phyloP scores from a whole-genome alignment of 1,284 basidiomycete species.

The Apiotrichum veenhuisii region DNA sequence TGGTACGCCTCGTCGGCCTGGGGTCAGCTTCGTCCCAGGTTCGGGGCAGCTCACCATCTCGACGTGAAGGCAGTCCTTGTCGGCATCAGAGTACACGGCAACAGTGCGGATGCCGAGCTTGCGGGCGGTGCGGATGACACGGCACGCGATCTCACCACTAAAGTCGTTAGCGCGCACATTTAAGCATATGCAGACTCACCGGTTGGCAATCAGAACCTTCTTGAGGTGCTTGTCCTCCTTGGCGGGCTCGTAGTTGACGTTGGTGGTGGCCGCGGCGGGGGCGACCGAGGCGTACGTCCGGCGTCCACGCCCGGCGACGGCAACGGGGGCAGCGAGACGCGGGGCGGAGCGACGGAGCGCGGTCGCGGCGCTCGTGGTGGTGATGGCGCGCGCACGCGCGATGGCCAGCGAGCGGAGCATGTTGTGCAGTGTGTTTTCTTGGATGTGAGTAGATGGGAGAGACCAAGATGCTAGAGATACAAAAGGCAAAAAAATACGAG shows the following conservation, averaged over 20 bases:
- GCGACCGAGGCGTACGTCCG: slow-evolving; percentile 9
- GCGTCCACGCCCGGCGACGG: neutral
- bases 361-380: neutral
- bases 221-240: slow-evolving; percentile 28
- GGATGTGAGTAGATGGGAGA: slow-evolving; percentile 8
- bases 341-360: neutral
- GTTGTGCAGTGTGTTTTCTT: neutral
- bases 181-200: slow-evolving; percentile 48
- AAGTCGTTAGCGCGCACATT: neutral
- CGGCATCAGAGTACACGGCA: slow-evolving; percentile 86
- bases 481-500: too few species aligned
- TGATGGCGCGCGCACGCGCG: slow-evolving; percentile 12
- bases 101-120: slow-evolving; percentile 85
- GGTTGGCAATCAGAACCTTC: slow-evolving; percentile 83
- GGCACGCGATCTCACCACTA: slow-evolving; percentile 85
- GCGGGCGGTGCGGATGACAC: slow-evolving; percentile 83
- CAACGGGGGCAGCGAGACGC: neutral
- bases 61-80: slow-evolving; percentile 76
- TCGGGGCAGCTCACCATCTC: slow-evolving; percentile 33
- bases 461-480: neutral
- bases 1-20: slow-evolving; percentile 95
- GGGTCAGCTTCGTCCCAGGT: neutral
- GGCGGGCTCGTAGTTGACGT: slow-evolving; percentile 8
- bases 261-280: neutral
- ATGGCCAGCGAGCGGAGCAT: slow-evolving; percentile 7